These are phyloP conservation scores for Eutrema yunnanense DNA, from an alignment of 345 rosid species.

Conservation along the genomic window DNA sequence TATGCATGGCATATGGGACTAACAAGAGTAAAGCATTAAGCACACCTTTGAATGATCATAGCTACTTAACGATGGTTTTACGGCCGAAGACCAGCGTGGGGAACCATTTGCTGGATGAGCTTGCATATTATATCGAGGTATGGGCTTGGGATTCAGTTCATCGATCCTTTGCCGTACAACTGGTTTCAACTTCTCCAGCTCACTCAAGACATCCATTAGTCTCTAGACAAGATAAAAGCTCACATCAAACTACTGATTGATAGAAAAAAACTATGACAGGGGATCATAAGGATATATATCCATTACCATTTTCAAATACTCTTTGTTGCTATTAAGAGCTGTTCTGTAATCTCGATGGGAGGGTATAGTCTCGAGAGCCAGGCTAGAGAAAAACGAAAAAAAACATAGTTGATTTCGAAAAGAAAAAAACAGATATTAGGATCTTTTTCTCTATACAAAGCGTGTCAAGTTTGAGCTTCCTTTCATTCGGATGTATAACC, in stretches of 20 bases:
- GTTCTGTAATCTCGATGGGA: constrained; percentile 69
- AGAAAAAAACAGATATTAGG: background rate
- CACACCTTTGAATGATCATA: constrained; percentile 50
- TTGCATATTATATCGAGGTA: constrained; percentile 36
- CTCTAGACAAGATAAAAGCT: constrained; percentile 40
- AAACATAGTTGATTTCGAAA: background rate
- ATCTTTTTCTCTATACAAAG: background rate
- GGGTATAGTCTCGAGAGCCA: constrained; percentile 94
- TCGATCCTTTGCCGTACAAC: constrained; percentile 55
- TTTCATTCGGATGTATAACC: background rate
- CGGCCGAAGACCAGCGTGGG: constrained; percentile 40
- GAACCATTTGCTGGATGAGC: constrained; percentile 38
- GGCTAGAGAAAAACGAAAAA: constrained; percentile 45
- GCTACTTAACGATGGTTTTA: constrained; percentile 36
- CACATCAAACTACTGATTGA: constrained; percentile 19
- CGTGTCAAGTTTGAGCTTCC: background rate
- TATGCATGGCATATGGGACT: constrained; percentile 5
- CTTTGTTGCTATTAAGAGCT: constrained; percentile 42
- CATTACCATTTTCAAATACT: constrained; percentile 57
- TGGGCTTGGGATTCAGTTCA: constrained; percentile 46
- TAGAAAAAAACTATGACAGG: background rate
- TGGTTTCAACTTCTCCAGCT: constrained; percentile 87
- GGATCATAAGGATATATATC: background rate
- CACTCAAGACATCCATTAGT: constrained; percentile 56
- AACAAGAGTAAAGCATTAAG: constrained; percentile 20